These are phyloP conservation scores for Medicago truncatula DNA, from an alignment of 306 rosid species.

Conservation along the genomic window DNA sequence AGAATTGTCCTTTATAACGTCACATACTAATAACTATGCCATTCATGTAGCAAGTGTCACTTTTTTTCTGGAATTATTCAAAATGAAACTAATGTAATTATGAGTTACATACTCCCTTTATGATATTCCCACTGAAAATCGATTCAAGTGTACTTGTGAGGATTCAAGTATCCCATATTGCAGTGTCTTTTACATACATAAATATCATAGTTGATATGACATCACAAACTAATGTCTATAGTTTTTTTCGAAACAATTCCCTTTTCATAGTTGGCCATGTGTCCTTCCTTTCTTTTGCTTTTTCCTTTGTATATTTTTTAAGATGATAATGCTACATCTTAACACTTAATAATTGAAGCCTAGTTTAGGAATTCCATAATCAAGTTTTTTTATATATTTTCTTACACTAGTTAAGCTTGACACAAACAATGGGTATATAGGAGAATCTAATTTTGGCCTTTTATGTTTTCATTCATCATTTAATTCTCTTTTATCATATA, in stretches of 20 bases:
- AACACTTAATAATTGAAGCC: constrained; percentile 41
- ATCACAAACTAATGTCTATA: constrained; percentile 41
- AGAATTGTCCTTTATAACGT: too few relatives aligned
- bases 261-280: constrained; percentile 42
- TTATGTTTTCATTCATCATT: neutral
- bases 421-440: neutral
- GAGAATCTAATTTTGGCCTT: neutral
- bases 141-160: constrained; percentile 9
- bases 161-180: constrained; percentile 32
- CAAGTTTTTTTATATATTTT: constrained; percentile 28
- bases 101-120: constrained; percentile 1
- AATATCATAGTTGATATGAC: constrained; percentile 42
- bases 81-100: constrained; percentile 6
- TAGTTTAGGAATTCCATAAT: constrained; percentile 45
- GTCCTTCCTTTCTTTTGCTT: constrained; percentile 35
- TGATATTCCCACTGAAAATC: neutral
- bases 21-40: neutral
- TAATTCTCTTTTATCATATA: too few relatives aligned
- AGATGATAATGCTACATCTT: constrained; percentile 29
- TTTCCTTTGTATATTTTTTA: constrained; percentile 18
- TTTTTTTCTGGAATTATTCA: constrained; percentile 8
- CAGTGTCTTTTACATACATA: constrained; percentile 8
- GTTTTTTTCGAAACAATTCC: constrained; percentile 24
- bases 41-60: neutral
- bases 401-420: constrained; percentile 42